Conservation (phyloP, 306 rosid genomes). For the Trichosanthes truncata region DNA sequence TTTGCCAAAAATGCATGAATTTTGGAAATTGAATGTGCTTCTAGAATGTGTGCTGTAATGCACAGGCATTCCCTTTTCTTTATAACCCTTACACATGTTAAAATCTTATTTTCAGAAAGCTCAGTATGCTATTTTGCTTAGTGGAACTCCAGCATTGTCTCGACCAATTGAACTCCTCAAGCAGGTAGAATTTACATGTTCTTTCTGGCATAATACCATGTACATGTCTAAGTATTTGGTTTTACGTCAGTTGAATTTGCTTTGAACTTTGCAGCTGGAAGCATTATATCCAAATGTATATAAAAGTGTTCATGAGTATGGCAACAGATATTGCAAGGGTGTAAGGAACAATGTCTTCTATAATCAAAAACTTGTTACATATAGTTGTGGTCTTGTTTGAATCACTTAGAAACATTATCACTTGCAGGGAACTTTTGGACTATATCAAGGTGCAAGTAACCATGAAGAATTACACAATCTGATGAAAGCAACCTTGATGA, state of each 20-base stretch:
- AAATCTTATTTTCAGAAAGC: constrained; percentile 55
- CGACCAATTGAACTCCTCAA: constrained; percentile 88
- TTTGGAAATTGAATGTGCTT: background rate
- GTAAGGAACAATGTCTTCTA: constrained; percentile 48
- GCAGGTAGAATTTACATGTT: constrained; percentile 41
- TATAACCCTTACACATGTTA: background rate
- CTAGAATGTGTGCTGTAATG: background rate
- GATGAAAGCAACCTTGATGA: constrained; percentile 89
- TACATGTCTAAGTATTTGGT: constrained; percentile 8
- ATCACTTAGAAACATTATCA: constrained; percentile 4
- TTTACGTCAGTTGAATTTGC: constrained; percentile 19
- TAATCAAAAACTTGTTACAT: background rate
- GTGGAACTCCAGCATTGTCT: constrained; percentile 99
- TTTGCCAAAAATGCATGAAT: background rate
- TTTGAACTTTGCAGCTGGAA: constrained; percentile 53
- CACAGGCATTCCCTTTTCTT: background rate
- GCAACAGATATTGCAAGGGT: constrained; percentile 92
- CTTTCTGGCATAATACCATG: background rate
- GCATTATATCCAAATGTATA: constrained; percentile 89
- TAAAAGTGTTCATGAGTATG: constrained; percentile 83
- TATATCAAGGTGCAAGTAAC: constrained; percentile 96
- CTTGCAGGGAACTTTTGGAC: constrained; percentile 68
- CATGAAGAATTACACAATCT: constrained; percentile 93
- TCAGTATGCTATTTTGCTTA: constrained; percentile 69
- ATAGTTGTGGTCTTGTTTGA: background rate